Evolutionary conservation across 345 rosid genomes (phyloP).

Genomic region (Firmiana major): DNA sequence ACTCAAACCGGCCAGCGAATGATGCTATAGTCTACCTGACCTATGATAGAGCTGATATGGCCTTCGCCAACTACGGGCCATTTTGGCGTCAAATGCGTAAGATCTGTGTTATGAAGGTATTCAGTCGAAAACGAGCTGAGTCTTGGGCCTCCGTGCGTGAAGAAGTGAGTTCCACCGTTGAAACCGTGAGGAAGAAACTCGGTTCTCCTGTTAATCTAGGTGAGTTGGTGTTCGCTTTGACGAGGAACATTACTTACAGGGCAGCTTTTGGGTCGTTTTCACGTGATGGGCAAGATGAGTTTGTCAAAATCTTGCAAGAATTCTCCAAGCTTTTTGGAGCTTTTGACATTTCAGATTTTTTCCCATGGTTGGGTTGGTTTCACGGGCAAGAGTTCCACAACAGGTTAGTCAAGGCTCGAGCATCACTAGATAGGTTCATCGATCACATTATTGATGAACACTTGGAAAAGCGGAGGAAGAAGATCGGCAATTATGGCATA

Average conservation of each 20-base stretch:
- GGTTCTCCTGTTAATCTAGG: conserved; percentile 61
- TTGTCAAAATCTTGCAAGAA: conserved; percentile 70
- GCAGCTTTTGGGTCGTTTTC: conserved; percentile 80
- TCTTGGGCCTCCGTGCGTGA: conserved; percentile 89
- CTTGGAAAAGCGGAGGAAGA: conserved; percentile 32
- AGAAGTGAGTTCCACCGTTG: conserved; percentile 54
- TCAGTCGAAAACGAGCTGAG: conserved; percentile 77
- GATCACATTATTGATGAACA: conserved; percentile 76
- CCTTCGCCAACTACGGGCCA: conserved; percentile 91
- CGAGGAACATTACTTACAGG: conserved; percentile 65
- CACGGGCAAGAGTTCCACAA: conserved; percentile 40
- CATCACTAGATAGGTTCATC: conserved; percentile 60
- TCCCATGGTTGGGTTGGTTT: conserved; percentile 74
- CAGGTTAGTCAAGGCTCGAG: conserved; percentile 61
- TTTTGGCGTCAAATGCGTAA: conserved; percentile 93
- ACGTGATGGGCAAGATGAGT: conserved; percentile 62
- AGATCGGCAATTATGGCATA: neutral
- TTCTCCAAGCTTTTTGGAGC: conserved; percentile 90
- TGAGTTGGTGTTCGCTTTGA: conserved; percentile 58
- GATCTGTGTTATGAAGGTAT: conserved; percentile 74
- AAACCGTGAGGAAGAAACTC: conserved; percentile 27
- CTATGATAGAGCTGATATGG: conserved; percentile 84
- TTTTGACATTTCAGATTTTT: conserved; percentile 66
- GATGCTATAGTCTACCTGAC: conserved; percentile 65
- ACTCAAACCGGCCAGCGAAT: conserved; percentile 73